Percentiles rank a stretch among this genome's conserved stretches.
Conservation (phyloP, 1,284 basidiomycete species). For the Leccinum insigne region DNA sequence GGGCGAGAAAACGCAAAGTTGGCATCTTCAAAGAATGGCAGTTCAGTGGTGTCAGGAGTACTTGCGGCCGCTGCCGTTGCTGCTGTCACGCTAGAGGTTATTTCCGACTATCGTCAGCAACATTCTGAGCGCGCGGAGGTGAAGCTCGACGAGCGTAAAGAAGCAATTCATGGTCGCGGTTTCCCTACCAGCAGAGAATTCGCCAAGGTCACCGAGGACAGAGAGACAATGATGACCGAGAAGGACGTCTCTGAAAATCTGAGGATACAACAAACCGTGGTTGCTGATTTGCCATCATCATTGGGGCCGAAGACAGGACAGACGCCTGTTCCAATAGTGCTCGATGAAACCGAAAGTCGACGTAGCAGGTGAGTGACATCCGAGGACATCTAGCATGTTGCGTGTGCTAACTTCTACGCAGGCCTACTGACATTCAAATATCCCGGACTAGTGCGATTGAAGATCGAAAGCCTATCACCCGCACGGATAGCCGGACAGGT, state of each 20-base stretch:
- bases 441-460: background rate
- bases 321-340: background rate
- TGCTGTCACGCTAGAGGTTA: constrained; percentile 13
- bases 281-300: background rate
- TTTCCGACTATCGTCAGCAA: constrained; percentile 9
- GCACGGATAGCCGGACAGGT: background rate
- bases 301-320: background rate
- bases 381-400: background rate
- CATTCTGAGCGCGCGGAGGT: background rate
- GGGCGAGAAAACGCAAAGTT: background rate
- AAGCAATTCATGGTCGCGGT: background rate
- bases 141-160: background rate
- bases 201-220: background rate
- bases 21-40: constrained; percentile 6
- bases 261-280: background rate
- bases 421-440: background rate
- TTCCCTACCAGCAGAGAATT: background rate
- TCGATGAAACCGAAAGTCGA: background rate
- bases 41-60: constrained; percentile 10
- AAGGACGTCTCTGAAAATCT: background rate
- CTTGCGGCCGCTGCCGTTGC: constrained; percentile 16
- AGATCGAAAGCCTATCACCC: background rate
- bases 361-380: constrained; percentile 1
- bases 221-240: background rate
- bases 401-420: background rate